Evolutionary conservation across 1,284 basidiomycete species (phyloP), one percentile per base, ranked within the genome.

Genomic region (Ustilago lituana): DNA sequence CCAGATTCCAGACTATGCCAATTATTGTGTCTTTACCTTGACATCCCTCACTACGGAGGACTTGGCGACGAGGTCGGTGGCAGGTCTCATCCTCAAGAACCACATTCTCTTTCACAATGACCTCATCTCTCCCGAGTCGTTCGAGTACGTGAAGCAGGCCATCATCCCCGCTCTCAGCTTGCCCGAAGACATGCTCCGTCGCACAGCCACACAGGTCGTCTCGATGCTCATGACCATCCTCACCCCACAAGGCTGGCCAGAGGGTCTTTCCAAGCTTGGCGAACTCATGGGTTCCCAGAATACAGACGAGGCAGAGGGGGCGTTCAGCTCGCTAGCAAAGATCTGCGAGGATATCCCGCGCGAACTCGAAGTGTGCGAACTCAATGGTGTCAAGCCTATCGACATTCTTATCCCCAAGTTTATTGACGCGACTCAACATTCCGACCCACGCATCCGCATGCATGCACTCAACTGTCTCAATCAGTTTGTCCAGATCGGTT

Each of bases 41-140:
- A 89, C 91, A 46, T 87, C 87, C 41, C 84, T 92, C 85, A 86
- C 89, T 1, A 86, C 88, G 66, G 93, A 98, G 84, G 90, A 94
- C 74, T 91, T 92, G 76, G 90, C 91, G 39, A 93, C 95, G 80
- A 88, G 95, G 56, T 92, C 92, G 60, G 94, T 98, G 83, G 94
- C 96, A 27, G 96, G 95, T 52, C 91, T 98, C 77, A 87, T 98
- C 31, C 89, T 98, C 83, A 98, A 98, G 88, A 98, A 98, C 84
- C 93, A 95, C 77, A 79, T 86, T 52, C 80, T 77, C 61, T 68
- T 77, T 44, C 73, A 77, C 46, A 48, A 74, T 39, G 73, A 76
- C 45, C 65, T 58, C 41, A 71, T 79, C 27, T 60, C 74, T n/a
- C 62, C 74, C 29, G 74, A 73, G 31, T 73, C 73, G 36, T 65